Conservation (phyloP, 164 flowering plant genomes). For the Dillenia turbinata region DNA sequence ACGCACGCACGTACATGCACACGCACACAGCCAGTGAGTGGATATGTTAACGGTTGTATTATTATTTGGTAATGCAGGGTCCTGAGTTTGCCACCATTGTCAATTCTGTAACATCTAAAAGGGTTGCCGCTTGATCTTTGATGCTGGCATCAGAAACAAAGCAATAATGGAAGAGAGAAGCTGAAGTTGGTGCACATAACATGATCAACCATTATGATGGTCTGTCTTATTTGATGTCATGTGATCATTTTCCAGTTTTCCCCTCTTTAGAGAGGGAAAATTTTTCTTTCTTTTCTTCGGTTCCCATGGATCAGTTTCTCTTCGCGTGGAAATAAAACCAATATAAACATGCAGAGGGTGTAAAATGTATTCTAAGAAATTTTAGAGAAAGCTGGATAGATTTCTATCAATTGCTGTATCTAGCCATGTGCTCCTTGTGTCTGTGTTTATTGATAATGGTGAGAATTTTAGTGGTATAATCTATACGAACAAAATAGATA, state of each 20-base stretch:
- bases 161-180: conserved; percentile 15
- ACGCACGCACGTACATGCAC: too few species aligned
- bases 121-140: conserved; percentile 66
- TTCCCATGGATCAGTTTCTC: background rate
- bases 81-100: conserved; percentile 88
- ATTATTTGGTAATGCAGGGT: conserved; percentile 46
- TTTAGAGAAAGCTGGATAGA: too few species aligned
- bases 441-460: too few species aligned
- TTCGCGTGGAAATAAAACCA: background rate
- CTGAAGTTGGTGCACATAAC: background rate
- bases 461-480: too few species aligned
- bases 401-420: too few species aligned
- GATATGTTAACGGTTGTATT: background rate
- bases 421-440: too few species aligned
- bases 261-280: background rate
- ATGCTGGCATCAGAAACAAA: background rate
- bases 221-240: conserved; percentile 12
- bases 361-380: too few species aligned
- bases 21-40: background rate
- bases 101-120: conserved; percentile 90
- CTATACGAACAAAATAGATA: too few species aligned
- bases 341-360: background rate
- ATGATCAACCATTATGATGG: conserved; percentile 5
- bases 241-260: conserved; percentile 14
- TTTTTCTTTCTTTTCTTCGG: background rate